Percentiles rank a stretch among this genome's conserved stretches.
These are phyloP conservation scores for Dothideomycetidae sp. DNA, from an alignment of 2,329 filamentous ascomycete species.

Conservation along the genomic window DNA sequence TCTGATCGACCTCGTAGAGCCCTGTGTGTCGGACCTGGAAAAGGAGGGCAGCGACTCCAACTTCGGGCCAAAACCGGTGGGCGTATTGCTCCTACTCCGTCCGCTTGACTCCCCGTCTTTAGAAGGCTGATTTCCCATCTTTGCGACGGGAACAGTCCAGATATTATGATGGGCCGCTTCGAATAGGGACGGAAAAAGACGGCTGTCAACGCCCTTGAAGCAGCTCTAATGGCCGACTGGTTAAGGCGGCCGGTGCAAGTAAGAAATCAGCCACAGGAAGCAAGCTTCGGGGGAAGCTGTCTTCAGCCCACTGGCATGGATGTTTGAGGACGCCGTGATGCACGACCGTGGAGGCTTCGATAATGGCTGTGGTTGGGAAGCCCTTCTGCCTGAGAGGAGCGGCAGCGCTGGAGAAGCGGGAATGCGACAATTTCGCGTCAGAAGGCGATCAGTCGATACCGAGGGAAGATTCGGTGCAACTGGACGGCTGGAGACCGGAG, in stretches of 20 bases:
- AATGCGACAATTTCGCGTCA: neutral
- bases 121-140: constrained; percentile 66
- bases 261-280: constrained; percentile 31
- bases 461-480: too few species aligned
- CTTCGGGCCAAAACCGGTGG: constrained; percentile 39
- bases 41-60: constrained; percentile 85
- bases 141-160: constrained; percentile 13
- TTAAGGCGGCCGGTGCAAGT: constrained; percentile 34
- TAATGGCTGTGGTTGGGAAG: neutral
- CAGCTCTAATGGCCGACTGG: too few species aligned
- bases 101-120: constrained; percentile 33
- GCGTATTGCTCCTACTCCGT: constrained; percentile 24
- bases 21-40: constrained; percentile 81
- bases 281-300: constrained; percentile 27
- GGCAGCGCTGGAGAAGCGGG: constrained; percentile 5
- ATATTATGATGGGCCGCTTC: too few species aligned
- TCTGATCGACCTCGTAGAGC: constrained; percentile 75
- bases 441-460: constrained; percentile 4
- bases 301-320: constrained; percentile 18
- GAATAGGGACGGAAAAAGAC: too few species aligned
- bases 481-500: too few species aligned
- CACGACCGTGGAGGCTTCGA: constrained; percentile 2
- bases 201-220: too few species aligned
- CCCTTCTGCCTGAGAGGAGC: neutral
- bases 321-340: constrained; percentile 10